Base-by-base conservation (phyloP, 2,329 filamentous ascomycete species). In the Paramyrothecium sp. region DNA sequence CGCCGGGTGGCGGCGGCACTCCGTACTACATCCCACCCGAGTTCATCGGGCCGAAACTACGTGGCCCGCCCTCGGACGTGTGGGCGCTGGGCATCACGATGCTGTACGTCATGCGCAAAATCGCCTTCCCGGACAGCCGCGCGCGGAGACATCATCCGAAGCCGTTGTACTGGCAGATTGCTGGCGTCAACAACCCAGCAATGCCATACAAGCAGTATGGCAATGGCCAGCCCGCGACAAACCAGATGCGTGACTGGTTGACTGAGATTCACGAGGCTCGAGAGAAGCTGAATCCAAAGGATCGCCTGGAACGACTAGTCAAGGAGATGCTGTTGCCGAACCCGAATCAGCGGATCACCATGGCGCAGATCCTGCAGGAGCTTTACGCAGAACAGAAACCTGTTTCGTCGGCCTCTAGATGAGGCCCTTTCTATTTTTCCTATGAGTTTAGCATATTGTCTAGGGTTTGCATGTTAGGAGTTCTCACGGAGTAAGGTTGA, bases 11-110 rank as follows among this genome's bases (percentile, higher is more conserved):
- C 10, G 83, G 83, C 23, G 84, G 84, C 53, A 87, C 84, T 16
- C 84, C 84, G 13, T 86, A 84, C 70, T 87, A 87, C 65, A 77
- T 87, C 20, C 83, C 84, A 1, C 83, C 83, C 21, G 84, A 87
- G 67, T 87, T 84, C 66, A 83, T 86, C 58, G 81, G 79, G 13
- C 72, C 75, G 54, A 82, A 80, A 67, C 73, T 77, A 51, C 81
- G 83, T 33, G 83, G 83, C 3, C 69, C 79, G 3, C 73, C 82
- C 2, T 83, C 82, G 30, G 83, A 86, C 61, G 81, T 85, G 10
- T 86, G 83, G 83, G 83, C 82, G 0, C 71, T 86, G 30, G 83
- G 83, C 50, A 75, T 86, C 53, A 85, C 82, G 30, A 85, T 86
- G 83, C 75, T 86, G 20, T 86, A 86, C 60, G 78, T 84, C 4